phyloP scores from a whole-genome alignment of 2,329 filamentous ascomycete genomes.

The Nothopassalora personata region DNA sequence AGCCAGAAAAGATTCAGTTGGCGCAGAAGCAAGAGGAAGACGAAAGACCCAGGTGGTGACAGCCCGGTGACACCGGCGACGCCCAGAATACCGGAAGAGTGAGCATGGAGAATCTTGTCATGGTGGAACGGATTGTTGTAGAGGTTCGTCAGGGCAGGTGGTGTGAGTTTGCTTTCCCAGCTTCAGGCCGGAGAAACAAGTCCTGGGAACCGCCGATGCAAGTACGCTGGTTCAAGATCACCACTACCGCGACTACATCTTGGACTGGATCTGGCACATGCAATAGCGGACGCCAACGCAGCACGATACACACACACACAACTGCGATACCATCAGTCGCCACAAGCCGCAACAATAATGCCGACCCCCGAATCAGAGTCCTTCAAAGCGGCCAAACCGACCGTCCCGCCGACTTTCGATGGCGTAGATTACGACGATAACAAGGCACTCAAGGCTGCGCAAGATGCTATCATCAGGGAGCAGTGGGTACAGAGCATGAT shows the following conservation, averaged over 20 bases:
- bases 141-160: background rate
- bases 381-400: slow-evolving; percentile 80
- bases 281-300: background rate
- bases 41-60: background rate
- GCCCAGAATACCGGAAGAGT: background rate
- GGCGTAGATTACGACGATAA: slow-evolving; percentile 84
- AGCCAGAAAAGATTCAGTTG: slow-evolving; percentile 23
- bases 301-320: background rate
- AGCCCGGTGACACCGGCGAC: background rate
- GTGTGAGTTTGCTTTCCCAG: background rate
- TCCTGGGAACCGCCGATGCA: background rate
- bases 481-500: slow-evolving; percentile 91
- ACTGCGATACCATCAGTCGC: background rate
- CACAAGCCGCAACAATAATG: slow-evolving; percentile 44
- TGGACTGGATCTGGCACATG: background rate
- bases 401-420: slow-evolving; percentile 75
- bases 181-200: background rate
- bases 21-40: slow-evolving; percentile 19
- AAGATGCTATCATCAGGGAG: slow-evolving; percentile 76
- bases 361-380: slow-evolving; percentile 76
- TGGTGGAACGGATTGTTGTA: background rate
- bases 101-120: background rate
- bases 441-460: slow-evolving; percentile 71
- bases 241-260: background rate
- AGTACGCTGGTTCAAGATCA: background rate